Conservation (phyloP, 2,329 filamentous ascomycete genomes). For the Dactylonectria macrodidyma region DNA sequence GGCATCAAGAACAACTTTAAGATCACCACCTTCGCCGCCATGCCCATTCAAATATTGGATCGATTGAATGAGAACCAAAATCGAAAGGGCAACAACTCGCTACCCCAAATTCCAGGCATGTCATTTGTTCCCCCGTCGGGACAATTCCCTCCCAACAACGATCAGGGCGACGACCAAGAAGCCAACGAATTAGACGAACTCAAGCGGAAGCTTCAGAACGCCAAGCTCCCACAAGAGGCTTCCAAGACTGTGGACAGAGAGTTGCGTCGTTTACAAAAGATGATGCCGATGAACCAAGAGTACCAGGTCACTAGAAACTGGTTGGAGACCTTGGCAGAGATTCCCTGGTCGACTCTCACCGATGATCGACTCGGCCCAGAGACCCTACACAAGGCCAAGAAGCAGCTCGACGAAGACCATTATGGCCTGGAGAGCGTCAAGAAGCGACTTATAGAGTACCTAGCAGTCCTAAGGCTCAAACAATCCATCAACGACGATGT, state of each 20-base stretch:
- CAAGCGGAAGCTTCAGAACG: conserved; percentile 87
- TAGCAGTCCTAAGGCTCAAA: conserved; percentile 96
- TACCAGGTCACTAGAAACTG: conserved; percentile 96
- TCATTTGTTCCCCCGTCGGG: conserved; percentile 53
- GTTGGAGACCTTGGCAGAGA: conserved; percentile 92
- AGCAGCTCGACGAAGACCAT: conserved; percentile 95
- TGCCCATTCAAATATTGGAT: conserved; percentile 73
- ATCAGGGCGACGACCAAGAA: conserved; percentile 80
- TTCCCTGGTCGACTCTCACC: conserved; percentile 90
- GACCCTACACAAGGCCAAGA: conserved; percentile 83
- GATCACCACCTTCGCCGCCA: conserved; percentile 82
- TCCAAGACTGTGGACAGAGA: conserved; percentile 93
- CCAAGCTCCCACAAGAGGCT: conserved; percentile 86
- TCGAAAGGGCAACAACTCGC: conserved; percentile 49
- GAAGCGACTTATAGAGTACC: conserved; percentile 93
- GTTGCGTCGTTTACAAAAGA: conserved; percentile 89
- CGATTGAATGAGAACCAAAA: conserved; percentile 61
- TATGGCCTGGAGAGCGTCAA: conserved; percentile 98
- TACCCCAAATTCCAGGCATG: conserved; percentile 58
- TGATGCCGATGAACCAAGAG: conserved; percentile 96
- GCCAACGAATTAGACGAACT: conserved; percentile 92
- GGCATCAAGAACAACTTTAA: conserved; percentile 90
- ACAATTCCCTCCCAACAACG: conserved; percentile 61
- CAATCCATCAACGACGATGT: conserved; percentile 89
- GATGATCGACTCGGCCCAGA: conserved; percentile 88